These are phyloP conservation scores for Backusella mclennaniae DNA, from an alignment of 192 early-diverging fungal genomes.

Conservation along the genomic window DNA sequence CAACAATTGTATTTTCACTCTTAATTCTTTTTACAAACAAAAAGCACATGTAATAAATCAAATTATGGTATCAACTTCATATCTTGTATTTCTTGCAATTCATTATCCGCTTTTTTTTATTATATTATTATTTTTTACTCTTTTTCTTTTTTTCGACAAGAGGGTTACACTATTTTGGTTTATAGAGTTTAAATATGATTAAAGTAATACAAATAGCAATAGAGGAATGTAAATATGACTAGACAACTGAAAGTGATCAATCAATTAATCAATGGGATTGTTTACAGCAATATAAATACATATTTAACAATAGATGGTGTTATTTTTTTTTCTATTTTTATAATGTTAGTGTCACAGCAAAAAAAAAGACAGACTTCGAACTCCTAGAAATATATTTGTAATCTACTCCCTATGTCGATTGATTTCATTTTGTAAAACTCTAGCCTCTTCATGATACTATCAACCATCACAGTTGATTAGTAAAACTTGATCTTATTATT, in stretches of 20 bases:
- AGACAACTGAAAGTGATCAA: too few relatives aligned
- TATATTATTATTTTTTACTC: too few relatives aligned
- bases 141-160: too few relatives aligned
- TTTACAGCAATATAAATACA: too few relatives aligned
- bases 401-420: neutral
- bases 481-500: neutral
- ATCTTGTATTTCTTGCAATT: neutral
- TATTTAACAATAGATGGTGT: too few relatives aligned
- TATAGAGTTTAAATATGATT: too few relatives aligned
- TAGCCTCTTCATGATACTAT: conserved; percentile 34
- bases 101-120: neutral
- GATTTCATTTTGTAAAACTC: conserved; percentile 12
- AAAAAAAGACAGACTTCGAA: neutral
- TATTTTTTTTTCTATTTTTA: too few relatives aligned
- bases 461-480: too few relatives aligned
- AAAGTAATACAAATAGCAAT: too few relatives aligned
- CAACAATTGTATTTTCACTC: neutral
- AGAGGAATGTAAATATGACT: too few relatives aligned
- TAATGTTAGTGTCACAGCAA: neutral
- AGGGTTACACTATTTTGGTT: too few relatives aligned
- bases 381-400: neutral
- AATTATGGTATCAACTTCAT: neutral
- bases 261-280: too few relatives aligned
- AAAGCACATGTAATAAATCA: neutral
- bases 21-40: neutral